phyloP scores from a whole-genome alignment of 192 early-diverging fungal species.

The Coemansia erecta region DNA sequence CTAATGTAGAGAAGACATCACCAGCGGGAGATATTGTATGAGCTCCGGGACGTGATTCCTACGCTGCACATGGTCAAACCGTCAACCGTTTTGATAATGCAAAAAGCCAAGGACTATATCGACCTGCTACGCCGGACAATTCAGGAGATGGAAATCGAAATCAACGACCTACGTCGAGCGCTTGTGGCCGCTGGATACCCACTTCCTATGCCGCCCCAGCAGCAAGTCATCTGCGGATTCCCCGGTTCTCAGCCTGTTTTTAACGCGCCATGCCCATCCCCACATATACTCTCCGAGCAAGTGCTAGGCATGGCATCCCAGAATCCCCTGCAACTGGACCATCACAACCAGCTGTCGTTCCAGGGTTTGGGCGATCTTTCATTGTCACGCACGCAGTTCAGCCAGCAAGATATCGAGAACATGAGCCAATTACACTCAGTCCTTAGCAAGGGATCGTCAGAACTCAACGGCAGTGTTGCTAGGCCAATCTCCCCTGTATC shows the following conservation, averaged over 20 bases:
- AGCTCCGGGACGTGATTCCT: slow-evolving; percentile 54
- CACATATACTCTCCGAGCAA: slow-evolving; percentile 32
- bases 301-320: slow-evolving; percentile 23
- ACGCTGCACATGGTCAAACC: slow-evolving; percentile 51
- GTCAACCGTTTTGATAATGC: slow-evolving; percentile 56
- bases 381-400: slow-evolving; percentile 30
- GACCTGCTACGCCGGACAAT: slow-evolving; percentile 47
- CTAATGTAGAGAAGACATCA: slow-evolving; percentile 47
- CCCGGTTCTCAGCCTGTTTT: slow-evolving; percentile 23
- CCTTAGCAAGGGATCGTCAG: slow-evolving; percentile 25
- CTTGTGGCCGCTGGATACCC: slow-evolving; percentile 51
- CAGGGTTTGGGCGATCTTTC: slow-evolving; percentile 32
- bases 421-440: slow-evolving; percentile 41
- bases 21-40: slow-evolving; percentile 53
- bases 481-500: slow-evolving; percentile 49
- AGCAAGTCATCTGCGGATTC: slow-evolving; percentile 31
- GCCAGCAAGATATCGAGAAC: slow-evolving; percentile 31
- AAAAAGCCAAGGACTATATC: slow-evolving; percentile 56
- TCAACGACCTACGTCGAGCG: slow-evolving; percentile 48
- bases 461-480: slow-evolving; percentile 10
- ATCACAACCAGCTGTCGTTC: slow-evolving; percentile 30
- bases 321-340: slow-evolving; percentile 27
- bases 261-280: slow-evolving; percentile 25
- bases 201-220: slow-evolving; percentile 44
- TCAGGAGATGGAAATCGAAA: slow-evolving; percentile 51